These are phyloP conservation scores for Mycosphaerella sp. DNA, from an alignment of 2,329 filamentous ascomycete species.

Conservation along the genomic window DNA sequence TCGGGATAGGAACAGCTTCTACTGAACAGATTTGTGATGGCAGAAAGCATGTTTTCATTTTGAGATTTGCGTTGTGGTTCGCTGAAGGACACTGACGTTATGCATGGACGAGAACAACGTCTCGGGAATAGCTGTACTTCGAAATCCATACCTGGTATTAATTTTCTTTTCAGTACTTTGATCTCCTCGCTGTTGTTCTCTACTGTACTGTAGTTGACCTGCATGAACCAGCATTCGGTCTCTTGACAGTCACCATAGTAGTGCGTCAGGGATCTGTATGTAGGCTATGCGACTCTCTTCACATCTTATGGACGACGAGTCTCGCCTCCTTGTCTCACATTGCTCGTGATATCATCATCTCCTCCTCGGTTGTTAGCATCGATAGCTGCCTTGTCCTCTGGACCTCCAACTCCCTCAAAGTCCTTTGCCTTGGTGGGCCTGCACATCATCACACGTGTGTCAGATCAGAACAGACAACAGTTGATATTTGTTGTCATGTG, in stretches of 20 bases:
- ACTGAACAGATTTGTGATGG: constrained; percentile 14
- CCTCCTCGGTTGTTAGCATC: constrained; percentile 38
- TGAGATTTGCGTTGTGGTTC: background rate
- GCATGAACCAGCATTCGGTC: too few species aligned
- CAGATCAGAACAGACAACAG: background rate
- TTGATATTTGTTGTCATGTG: too few species aligned
- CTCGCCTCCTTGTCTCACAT: constrained; percentile 36
- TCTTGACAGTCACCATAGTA: too few species aligned
- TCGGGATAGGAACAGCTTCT: constrained; percentile 29
- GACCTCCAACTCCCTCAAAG: constrained; percentile 46
- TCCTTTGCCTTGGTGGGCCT: constrained; percentile 44
- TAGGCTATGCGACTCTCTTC: background rate
- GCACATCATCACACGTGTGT: background rate
- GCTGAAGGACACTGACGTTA: background rate
- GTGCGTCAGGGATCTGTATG: background rate
- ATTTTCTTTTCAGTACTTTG: background rate
- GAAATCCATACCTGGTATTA: background rate
- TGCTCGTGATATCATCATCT: constrained; percentile 38
- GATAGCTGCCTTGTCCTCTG: constrained; percentile 40
- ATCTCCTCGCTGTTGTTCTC: too few species aligned
- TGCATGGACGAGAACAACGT: background rate
- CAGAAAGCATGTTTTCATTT: background rate
- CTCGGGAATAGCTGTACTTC: background rate
- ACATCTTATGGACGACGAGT: constrained; percentile 19
- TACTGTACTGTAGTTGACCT: too few species aligned